A percentile compares a stretch with the other conserved stretches of the same genome.
Evolutionary conservation across 257 asterid species (phyloP).

Genomic region (Forsythia suspensa): DNA sequence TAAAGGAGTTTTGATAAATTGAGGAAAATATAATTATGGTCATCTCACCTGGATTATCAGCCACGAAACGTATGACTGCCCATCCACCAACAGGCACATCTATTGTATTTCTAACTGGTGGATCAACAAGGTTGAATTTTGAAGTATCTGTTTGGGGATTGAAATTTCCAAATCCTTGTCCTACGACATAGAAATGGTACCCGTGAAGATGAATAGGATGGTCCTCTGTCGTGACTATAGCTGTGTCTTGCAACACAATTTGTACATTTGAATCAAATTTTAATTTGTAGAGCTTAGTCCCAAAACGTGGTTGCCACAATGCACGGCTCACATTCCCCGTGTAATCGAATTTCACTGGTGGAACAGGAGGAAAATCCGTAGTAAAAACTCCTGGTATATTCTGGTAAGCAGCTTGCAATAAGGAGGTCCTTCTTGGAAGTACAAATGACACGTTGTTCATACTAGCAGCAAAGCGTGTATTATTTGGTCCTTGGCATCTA

Average conservation of each 20-base stretch:
- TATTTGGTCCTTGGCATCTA: conserved; percentile 66
- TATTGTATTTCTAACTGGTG: conserved; percentile 60
- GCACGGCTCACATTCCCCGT: conserved; percentile 64
- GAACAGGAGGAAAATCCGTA: conserved; percentile 54
- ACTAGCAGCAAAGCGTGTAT: conserved; percentile 57
- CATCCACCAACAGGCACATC: conserved; percentile 74
- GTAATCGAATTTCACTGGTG: conserved; percentile 54
- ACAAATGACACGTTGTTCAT: conserved; percentile 59
- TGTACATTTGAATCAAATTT: conserved; percentile 57
- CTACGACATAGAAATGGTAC: conserved; percentile 61
- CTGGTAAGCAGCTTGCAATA: conserved; percentile 57
- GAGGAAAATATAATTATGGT: not conserved
- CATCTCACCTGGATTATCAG: conserved; percentile 66
- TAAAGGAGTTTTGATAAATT: not conserved
- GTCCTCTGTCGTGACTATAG: conserved; percentile 57
- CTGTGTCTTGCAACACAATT: conserved; percentile 63
- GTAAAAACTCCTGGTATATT: conserved; percentile 49
- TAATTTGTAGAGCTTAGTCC: conserved; percentile 49
- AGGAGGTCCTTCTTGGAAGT: conserved; percentile 40
- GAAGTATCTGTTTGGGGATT: conserved; percentile 44
- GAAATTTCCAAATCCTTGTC: conserved; percentile 63
- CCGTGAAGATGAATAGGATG: conserved; percentile 81
- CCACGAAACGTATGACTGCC: conserved; percentile 65
- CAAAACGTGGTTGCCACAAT: conserved; percentile 45
- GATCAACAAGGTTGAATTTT: conserved; percentile 57